Evolutionary conservation across 805 yeast genomes (phyloP).

Genomic region (Candida verbasci): DNA sequence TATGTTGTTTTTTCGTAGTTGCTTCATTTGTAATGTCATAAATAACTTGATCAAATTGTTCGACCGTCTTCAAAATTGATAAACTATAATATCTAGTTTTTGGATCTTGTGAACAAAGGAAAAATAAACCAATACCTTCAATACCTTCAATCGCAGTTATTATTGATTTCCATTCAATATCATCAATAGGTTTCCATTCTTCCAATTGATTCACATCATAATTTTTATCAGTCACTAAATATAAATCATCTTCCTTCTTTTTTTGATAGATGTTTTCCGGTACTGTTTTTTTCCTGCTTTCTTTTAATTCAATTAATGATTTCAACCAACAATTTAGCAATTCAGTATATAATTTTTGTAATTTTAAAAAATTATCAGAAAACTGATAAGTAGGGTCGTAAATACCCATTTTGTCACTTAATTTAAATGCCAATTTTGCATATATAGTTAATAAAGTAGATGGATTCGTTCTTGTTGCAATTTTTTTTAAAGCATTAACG

Average conservation of each 20-base stretch:
- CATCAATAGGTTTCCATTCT: constrained; percentile 38
- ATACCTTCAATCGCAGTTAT: constrained; percentile 88
- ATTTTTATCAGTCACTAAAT: constrained; percentile 41
- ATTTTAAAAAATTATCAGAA: constrained; percentile 54
- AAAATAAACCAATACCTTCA: constrained; percentile 92
- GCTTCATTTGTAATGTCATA: constrained; percentile 41
- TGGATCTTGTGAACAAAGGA: constrained; percentile 83
- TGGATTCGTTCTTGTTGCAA: constrained; percentile 69
- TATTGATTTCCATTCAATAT: constrained; percentile 70
- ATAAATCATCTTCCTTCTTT: constrained; percentile 28
- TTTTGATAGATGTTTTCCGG: constrained; percentile 8
- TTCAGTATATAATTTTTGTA: constrained; percentile 72
- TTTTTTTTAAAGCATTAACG: constrained; percentile 53
- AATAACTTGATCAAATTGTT: constrained; percentile 84
- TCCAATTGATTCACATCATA: constrained; percentile 22
- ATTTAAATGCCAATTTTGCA: constrained; percentile 75
- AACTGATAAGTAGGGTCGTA: constrained; percentile 56
- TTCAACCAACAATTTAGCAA: constrained; percentile 78
- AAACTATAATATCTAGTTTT: constrained; percentile 71
- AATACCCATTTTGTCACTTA: constrained; percentile 57
- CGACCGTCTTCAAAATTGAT: constrained; percentile 67
- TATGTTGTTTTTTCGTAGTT: constrained; percentile 30
- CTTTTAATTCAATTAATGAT: constrained; percentile 42
- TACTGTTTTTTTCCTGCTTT: constrained; percentile 13
- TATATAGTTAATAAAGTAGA: constrained; percentile 66